Percentiles rank a stretch among this genome's conserved stretches.
phyloP scores from a whole-genome alignment of 768 basidiomycete genomes.

The Lentinus brumalis region DNA sequence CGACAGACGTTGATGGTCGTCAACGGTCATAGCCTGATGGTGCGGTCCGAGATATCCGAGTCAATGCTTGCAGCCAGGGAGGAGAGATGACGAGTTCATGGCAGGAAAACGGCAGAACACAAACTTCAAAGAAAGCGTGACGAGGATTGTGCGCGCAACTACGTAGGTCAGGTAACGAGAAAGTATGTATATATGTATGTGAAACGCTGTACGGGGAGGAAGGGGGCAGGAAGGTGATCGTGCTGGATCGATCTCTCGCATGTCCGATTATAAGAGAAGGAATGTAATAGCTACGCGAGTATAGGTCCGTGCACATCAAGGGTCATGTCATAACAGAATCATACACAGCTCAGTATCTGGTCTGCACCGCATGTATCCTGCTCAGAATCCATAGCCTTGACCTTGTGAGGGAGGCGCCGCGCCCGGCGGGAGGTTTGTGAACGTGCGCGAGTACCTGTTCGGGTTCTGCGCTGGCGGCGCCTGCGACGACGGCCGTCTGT shows the following conservation, averaged over 20 bases:
- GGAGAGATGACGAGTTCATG: background rate
- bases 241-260: background rate
- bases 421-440: conserved; percentile 65
- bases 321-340: conserved; percentile 10
- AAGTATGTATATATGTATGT: too few species aligned
- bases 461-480: conserved; percentile 59
- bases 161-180: background rate
- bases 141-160: conserved; percentile 1
- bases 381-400: conserved; percentile 24
- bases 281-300: conserved; percentile 7
- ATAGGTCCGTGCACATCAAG: conserved; percentile 16
- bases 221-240: background rate
- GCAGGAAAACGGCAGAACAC: too few species aligned
- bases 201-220: background rate
- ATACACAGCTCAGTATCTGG: conserved; percentile 8
- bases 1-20: conserved; percentile 4
- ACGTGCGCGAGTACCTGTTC: conserved; percentile 75
- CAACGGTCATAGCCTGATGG: conserved; percentile 5
- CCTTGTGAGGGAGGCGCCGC: conserved; percentile 53
- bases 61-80: background rate
- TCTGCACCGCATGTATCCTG: background rate
- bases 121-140: background rate
- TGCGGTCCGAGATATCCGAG: too few species aligned
- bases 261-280: conserved; percentile 11
- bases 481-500: conserved; percentile 63